A percentile compares a stretch with the other conserved stretches of the same genome.
phyloP scores from a whole-genome alignment of 2,329 filamentous ascomycete genomes.

The Mollisia scopiformis region DNA sequence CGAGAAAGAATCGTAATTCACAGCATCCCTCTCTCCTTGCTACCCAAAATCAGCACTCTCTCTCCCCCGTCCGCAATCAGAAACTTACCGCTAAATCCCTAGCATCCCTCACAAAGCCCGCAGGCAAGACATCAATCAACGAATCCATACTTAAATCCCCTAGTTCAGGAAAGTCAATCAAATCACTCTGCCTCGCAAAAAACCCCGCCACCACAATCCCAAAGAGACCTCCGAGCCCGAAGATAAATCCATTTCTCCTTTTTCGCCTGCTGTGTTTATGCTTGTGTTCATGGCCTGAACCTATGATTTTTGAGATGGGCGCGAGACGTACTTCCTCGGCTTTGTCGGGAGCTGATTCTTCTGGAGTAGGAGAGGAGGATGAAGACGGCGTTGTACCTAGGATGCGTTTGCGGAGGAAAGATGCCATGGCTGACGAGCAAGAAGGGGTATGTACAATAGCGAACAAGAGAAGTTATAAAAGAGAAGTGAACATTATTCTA shows the following conservation, averaged over 20 bases:
- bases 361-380: slow-evolving; percentile 10
- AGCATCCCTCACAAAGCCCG: slow-evolving; percentile 83
- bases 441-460: neutral
- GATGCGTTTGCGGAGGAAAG: slow-evolving; percentile 29
- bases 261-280: slow-evolving; percentile 40
- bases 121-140: slow-evolving; percentile 84
- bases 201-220: slow-evolving; percentile 87
- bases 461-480: neutral
- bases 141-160: slow-evolving; percentile 80
- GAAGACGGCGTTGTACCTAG: slow-evolving; percentile 19
- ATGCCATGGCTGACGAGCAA: neutral
- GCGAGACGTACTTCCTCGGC: slow-evolving; percentile 52
- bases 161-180: slow-evolving; percentile 77
- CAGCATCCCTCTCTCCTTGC: slow-evolving; percentile 82
- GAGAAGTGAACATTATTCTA: neutral
- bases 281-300: neutral
- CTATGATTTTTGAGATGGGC: slow-evolving; percentile 49
- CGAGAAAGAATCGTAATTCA: slow-evolving; percentile 92
- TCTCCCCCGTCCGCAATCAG: slow-evolving; percentile 14
- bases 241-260: slow-evolving; percentile 79
- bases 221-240: slow-evolving; percentile 85
- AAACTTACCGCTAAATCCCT: slow-evolving; percentile 74
- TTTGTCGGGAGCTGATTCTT: slow-evolving; percentile 28
- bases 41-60: slow-evolving; percentile 41
- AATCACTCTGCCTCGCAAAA: slow-evolving; percentile 85